Evolutionary conservation across 768 basidiomycete species (phyloP).

Genomic region (Trametopsis cervina): DNA sequence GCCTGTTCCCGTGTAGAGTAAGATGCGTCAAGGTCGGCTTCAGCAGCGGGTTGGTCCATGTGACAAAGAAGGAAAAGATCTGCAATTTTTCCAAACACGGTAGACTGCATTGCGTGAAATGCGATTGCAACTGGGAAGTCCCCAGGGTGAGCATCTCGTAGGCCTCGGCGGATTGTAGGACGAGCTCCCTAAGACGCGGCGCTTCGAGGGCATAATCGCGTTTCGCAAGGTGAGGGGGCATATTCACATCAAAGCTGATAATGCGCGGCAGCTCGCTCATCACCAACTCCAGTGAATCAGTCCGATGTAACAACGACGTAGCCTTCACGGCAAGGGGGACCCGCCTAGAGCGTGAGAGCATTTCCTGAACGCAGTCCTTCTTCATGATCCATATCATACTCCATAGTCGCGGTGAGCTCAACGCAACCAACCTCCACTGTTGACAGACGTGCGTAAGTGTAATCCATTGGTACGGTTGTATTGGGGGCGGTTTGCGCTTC

Average conservation of each 20-base stretch:
- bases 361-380: not conserved
- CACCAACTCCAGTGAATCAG: not conserved
- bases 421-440: conserved; percentile 8
- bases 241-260: not conserved
- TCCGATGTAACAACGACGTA: no score
- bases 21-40: not conserved
- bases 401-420: conserved; percentile 5
- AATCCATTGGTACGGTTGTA: conserved; percentile 1
- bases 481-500: no score
- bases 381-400: not conserved
- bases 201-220: not conserved
- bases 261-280: conserved; percentile 1
- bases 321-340: not conserved
- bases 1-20: not conserved
- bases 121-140: not conserved
- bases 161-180: not conserved
- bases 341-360: conserved; percentile 6
- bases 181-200: not conserved
- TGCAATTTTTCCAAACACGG: not conserved
- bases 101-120: not conserved
- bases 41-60: not conserved
- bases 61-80: not conserved
- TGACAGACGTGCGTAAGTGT: conserved; percentile 8
- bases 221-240: not conserved
- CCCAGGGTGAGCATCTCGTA: not conserved